Percentiles rank a stretch among this genome's conserved stretches.
These are phyloP conservation scores for Phragmites australis DNA, from an alignment of 176 grass and related monocot species.

Conservation along the genomic window DNA sequence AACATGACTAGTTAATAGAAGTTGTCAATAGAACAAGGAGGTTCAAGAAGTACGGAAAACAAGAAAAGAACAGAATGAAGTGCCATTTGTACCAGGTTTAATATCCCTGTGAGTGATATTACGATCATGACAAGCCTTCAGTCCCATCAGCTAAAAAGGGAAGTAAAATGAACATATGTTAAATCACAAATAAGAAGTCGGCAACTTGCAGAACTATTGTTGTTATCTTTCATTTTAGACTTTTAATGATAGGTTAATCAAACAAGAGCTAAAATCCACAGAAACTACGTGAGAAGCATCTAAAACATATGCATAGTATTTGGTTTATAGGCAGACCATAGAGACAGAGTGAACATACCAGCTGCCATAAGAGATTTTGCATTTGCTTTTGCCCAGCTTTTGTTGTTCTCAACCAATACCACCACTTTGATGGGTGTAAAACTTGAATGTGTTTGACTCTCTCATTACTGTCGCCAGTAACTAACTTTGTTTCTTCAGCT, in stretches of 20 bases:
- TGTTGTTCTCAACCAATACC: slow-evolving; percentile 91
- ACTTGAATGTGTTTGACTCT: slow-evolving; percentile 69
- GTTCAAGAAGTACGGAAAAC: slow-evolving; percentile 8
- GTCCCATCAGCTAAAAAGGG: slow-evolving; percentile 64
- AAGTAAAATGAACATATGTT: slow-evolving; percentile 12
- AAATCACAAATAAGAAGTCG: slow-evolving; percentile 24
- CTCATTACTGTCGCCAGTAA: slow-evolving; percentile 65
- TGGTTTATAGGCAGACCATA: slow-evolving; percentile 26
- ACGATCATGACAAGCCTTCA: slow-evolving; percentile 89
- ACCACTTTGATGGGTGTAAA: slow-evolving; percentile 84
- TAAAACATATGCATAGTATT: slow-evolving; percentile 1
- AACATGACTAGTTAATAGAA: slow-evolving; percentile 26
- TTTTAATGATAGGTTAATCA: slow-evolving; percentile 5
- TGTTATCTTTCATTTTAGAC: background rate
- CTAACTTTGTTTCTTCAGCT: slow-evolving; percentile 78
- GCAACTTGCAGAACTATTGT: slow-evolving; percentile 8
- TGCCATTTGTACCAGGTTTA: slow-evolving; percentile 79
- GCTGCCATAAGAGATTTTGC: slow-evolving; percentile 87
- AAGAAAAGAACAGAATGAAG: slow-evolving; percentile 22
- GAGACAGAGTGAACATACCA: slow-evolving; percentile 56
- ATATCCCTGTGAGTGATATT: slow-evolving; percentile 97
- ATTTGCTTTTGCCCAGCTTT: slow-evolving; percentile 84
- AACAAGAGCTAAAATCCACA: slow-evolving; percentile 12
- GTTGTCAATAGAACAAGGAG: slow-evolving; percentile 4
- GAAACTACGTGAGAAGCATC: slow-evolving; percentile 18